Base-by-base conservation (phyloP, 1,284 basidiomycete species). In the Malassezia psittaci region DNA sequence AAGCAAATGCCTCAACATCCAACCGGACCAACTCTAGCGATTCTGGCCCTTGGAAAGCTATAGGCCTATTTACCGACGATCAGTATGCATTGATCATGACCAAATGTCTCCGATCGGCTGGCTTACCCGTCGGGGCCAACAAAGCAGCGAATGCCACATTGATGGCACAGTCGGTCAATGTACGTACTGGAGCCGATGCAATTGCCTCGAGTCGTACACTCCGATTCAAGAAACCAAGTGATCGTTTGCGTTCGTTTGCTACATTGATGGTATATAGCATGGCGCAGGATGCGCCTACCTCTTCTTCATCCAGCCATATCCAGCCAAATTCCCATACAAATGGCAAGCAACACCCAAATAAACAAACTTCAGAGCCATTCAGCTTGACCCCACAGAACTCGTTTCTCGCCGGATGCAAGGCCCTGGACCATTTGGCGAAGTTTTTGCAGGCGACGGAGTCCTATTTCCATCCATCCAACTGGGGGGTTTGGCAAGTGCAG, bases 371-470 rank as follows among this genome's bases (percentile, higher is more conserved):
- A 3, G 24, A 29, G 24, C 24, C 3, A 29, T 29, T 29, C 24
- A 3, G 7, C 7, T 75, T 76, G n/a, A 52, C 62, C 66, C 5
- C 75, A 75, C 52, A 76, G 72, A 42, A 57, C 75, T 13, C 66
- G 69, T 5, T 71, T 69, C 44, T 90, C 33, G 91, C 83, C 0
- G 93, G 94, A 8, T 90, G 86, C 5, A 86, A 83, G 69, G 88
- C 91, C 15, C 79, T 99, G 58, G 89, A 94, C 65, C 85, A 89
- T 21, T 79, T 98, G 24, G 86, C 89, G 63, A 85, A 84, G 65
- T 79, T 98, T 42, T 83, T 98, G 53, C 93, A 88, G 12, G 91
- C 88, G 60, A 89, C 87, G 6, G 94, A 99, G 74, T 85, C 84
- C 0, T 91, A 85, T 77, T 94, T 93, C 75, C 90, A 94, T 74